These are phyloP conservation scores for Potentilla sterilis DNA, from an alignment of 306 rosid species.

Conservation along the genomic window DNA sequence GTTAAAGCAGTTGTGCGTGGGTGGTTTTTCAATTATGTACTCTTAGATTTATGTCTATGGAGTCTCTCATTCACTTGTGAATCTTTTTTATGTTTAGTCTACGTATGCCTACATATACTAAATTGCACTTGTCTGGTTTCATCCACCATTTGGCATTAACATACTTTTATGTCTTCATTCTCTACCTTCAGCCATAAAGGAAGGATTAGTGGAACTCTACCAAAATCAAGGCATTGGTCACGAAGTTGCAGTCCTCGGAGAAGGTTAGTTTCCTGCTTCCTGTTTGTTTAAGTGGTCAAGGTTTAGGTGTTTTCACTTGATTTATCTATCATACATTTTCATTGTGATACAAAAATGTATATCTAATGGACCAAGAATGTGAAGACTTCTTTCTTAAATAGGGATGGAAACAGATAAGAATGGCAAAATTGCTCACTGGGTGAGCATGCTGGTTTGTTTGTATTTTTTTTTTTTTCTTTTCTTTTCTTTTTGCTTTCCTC, in stretches of 20 bases:
- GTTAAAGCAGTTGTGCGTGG: not conserved
- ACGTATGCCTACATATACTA: not conserved
- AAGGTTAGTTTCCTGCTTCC: slow-evolving; percentile 36
- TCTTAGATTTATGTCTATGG: not conserved
- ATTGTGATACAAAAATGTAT: not conserved
- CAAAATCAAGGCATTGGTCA: slow-evolving; percentile 53
- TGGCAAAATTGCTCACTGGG: not conserved
- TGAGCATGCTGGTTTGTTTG: not conserved
- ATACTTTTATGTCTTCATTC: not conserved
- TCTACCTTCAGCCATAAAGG: slow-evolving; percentile 61
- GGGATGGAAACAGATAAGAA: not conserved
- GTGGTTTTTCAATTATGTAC: not conserved
- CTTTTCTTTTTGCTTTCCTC: not conserved
- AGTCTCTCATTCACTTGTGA: not conserved
- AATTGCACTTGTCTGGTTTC: not conserved
- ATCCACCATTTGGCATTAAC: not conserved
- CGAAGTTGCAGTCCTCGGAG: slow-evolving; percentile 82
- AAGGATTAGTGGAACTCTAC: slow-evolving; percentile 55
- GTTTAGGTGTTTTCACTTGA: not conserved
- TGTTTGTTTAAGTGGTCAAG: not conserved
- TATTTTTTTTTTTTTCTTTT: not conserved
- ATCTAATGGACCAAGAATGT: not conserved
- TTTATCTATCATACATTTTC: not conserved
- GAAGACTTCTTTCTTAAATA: not conserved
- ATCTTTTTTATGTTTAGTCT: not conserved